Conservation (phyloP, 2,329 filamentous ascomycete genomes). For the Penicillium paneum region DNA sequence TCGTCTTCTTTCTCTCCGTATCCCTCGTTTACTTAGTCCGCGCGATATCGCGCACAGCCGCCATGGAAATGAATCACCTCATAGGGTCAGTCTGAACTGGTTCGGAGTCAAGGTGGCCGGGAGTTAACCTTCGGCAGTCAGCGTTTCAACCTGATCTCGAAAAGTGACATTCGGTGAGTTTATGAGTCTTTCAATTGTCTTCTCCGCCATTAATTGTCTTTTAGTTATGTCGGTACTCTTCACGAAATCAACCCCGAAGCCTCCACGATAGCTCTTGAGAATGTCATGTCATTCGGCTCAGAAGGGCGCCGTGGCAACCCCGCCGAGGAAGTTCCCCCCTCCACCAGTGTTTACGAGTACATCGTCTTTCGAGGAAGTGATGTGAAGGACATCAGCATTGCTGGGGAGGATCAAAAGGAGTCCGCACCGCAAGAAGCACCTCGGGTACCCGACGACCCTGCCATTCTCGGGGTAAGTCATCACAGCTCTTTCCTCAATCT, state of each 20-base stretch:
- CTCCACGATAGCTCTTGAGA: constrained; percentile 93
- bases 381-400: constrained; percentile 95
- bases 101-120: constrained; percentile 33
- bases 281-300: constrained; percentile 90
- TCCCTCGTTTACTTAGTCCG: constrained; percentile 20
- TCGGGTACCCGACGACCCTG: constrained; percentile 86
- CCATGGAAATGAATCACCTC: constrained; percentile 51
- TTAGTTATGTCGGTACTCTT: constrained; percentile 88
- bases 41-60: constrained; percentile 32
- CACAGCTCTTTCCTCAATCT: constrained; percentile 8
- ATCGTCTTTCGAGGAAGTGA: constrained; percentile 98
- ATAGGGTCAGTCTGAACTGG: constrained; percentile 44
- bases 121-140: constrained; percentile 58
- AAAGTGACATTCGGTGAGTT: constrained; percentile 90
- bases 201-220: constrained; percentile 35
- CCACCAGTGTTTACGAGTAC: constrained; percentile 91
- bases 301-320: constrained; percentile 80
- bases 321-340: constrained; percentile 77
- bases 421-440: constrained; percentile 72
- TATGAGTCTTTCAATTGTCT: constrained; percentile 13
- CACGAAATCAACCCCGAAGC: constrained; percentile 98
- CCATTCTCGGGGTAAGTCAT: constrained; percentile 89
- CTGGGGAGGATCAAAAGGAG: constrained; percentile 70
- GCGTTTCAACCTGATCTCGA: constrained; percentile 93
- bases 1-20: constrained; percentile 21